Base-by-base conservation (phyloP, 2,329 filamentous ascomycete genomes). In the Pseudocercospora crystallina region DNA sequence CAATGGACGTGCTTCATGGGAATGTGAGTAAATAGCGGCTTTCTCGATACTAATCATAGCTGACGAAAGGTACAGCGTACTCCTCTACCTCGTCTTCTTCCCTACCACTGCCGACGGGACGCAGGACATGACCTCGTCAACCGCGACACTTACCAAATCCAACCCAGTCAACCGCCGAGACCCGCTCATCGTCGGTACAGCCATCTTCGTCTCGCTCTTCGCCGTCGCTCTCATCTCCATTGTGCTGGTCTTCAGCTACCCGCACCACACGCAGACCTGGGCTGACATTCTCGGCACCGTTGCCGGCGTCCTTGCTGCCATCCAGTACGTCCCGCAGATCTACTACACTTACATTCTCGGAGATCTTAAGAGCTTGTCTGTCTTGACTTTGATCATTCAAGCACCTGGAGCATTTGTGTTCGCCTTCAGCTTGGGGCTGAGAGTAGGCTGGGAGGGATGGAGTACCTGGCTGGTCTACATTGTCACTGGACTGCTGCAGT, bases 351-450 rank as follows among this genome's bases (percentile, higher is more conserved):
- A 89, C 73, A 81, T 78, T 45, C 76, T 96, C 51, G 87, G 92
- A 67, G 86, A 91, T 62, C 87, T 95, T 2, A 90, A 90, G 47
- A 96, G 90, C 68, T 74, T 99, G 62, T 96, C 90, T 65, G 94
- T 99, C 49, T 86, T 90, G 4, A 97, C 96, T 87, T 97, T 99
- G 91, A 87, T 88, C 67, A 96, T 99, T 31, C 94, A 99, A 70
- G 96, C 92, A 0, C 94, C 94, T 0, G 94, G 94, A 0, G 90
- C 90, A 52, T 85, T 96, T 61, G 74, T 99, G 5, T 97, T 95
- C 73, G 90, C 92, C 0, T 85, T 80, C 10, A 96, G 90, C 68
- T 74, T 99, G 37, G 67, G 59, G 46, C 48, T 82, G 7, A 81
- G 94, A 39, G 79, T 96, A 14, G 94, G 94, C 0, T 78, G 78